Conservation (phyloP, 2,329 filamentous ascomycete species). For the Hymenoscyphus fructigenus region DNA sequence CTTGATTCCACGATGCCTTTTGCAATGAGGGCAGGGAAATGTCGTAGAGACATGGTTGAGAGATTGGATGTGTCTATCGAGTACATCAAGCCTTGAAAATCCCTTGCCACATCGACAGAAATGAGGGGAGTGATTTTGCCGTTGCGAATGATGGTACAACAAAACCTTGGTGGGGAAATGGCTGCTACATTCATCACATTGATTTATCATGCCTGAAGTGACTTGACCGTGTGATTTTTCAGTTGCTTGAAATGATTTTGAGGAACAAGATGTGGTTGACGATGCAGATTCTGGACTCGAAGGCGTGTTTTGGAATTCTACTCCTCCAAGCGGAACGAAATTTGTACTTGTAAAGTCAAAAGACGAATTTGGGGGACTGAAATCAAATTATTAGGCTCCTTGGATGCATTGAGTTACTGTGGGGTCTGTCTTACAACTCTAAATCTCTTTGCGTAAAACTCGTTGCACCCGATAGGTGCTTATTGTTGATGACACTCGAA, state of each 20-base stretch:
- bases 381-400: no score
- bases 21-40: conserved; percentile 37
- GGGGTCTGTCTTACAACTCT: no score
- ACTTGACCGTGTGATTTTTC: background rate
- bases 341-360: no score
- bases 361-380: no score
- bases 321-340: no score
- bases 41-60: conserved; percentile 16
- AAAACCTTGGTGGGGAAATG: conserved; percentile 6
- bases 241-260: no score
- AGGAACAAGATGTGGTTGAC: background rate
- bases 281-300: background rate
- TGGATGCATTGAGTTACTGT: no score
- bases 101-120: conserved; percentile 25
- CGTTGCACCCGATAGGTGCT: no score
- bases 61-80: conserved; percentile 29
- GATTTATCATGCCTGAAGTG: background rate
- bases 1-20: conserved; percentile 31
- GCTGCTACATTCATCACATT: conserved; percentile 5
- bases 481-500: background rate
- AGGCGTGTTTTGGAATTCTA: no score
- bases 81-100: conserved; percentile 31
- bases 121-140: conserved; percentile 11
- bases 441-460: no score
- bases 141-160: conserved; percentile 11